These are phyloP conservation scores for Penicillium lagena DNA, from an alignment of 495 filamentous ascomycete species.

Conservation along the genomic window DNA sequence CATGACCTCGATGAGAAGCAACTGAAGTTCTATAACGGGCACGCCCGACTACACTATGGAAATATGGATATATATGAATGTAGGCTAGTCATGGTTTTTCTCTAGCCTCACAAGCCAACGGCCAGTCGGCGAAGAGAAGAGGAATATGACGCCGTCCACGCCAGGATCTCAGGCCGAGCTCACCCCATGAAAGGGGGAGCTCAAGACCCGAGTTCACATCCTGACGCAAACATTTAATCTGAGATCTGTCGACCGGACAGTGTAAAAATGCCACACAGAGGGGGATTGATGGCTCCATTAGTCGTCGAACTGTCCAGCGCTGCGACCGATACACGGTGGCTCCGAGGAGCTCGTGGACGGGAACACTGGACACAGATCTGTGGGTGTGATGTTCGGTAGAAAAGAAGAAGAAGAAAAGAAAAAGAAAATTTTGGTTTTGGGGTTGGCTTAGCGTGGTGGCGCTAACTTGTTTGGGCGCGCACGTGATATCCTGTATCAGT, in stretches of 20 bases:
- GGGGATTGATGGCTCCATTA: constrained; percentile 67
- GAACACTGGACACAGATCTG: constrained; percentile 82
- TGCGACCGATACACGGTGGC: constrained; percentile 62
- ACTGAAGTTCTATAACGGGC: no score
- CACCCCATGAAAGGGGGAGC: constrained; percentile 55
- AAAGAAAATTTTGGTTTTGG: constrained; percentile 26
- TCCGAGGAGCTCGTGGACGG: constrained; percentile 41
- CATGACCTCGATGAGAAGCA: constrained; percentile 13
- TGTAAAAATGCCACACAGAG: constrained; percentile 59
- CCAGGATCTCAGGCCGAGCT: constrained; percentile 57
- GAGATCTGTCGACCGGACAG: constrained; percentile 91
- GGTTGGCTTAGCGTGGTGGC: constrained; percentile 12
- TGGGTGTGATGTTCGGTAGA: constrained; percentile 44
- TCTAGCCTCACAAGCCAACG: constrained; percentile 76
- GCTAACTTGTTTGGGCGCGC: constrained; percentile 12
- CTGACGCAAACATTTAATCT: constrained; percentile 56
- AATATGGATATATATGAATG: constrained; percentile 36
- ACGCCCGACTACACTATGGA: not conserved
- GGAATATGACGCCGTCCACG: constrained; percentile 77
- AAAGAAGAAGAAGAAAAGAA: constrained; percentile 31
- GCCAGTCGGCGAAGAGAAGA: constrained; percentile 69
- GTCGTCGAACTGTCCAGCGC: constrained; percentile 76
- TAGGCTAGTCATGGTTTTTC: constrained; percentile 79
- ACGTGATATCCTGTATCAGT: constrained; percentile 6
- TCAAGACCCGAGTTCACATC: constrained; percentile 46